Evolutionary conservation across 1,139 yeast species (phyloP), one percentile per base, ranked within the genome.

Genomic region (Geotrichum citri-aurantii): DNA sequence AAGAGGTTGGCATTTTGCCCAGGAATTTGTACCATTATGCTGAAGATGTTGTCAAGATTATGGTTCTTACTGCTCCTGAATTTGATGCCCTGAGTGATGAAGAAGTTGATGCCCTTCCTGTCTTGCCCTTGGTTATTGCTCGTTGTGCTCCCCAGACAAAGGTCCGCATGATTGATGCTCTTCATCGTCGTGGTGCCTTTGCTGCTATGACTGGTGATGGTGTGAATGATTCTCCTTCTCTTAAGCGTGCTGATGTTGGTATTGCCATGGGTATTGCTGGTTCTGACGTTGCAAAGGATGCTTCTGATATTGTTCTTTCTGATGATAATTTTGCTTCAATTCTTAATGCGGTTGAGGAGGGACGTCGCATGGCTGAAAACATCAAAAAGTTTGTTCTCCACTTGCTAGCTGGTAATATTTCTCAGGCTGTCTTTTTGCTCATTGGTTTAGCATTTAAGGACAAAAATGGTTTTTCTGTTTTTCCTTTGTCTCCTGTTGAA

Each of bases 161-260:
- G 70, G 95, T 87, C 24, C 80, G 91, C 64, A 85, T 88, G 87
- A 86, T 88, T 68, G 92, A 87, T 48, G 93, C 95, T 0, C 77
- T 88, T 50, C 93, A 87, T 66, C 81, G 95, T 64, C 80, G 92
- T 62, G 72, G 77, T 21, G 83, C 82, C 64, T 85, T 83, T 68
- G 84, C 86, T 64, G 95, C 93, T 40, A 88, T 87, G 95, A 87
- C 95, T 48, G 95, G 95, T 65, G 95, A 87, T 71, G 95, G 95
- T 65, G 92, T 87, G 56, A 87, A 87, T 70, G 95, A 87, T 71
- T 86, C 93, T 3, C 95, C 95, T 21, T 83, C 89, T 6, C 77
- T 88, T 71, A 86, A 86, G 69, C 84, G 81, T 63, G 88, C 95
- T 1, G 93, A 87, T 71, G 90, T 88, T 59, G 95, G 95, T 65